Evolutionary conservation across 352 stramenopile genomes (phyloP).

Genomic region (Globisporangium irregulare): DNA sequence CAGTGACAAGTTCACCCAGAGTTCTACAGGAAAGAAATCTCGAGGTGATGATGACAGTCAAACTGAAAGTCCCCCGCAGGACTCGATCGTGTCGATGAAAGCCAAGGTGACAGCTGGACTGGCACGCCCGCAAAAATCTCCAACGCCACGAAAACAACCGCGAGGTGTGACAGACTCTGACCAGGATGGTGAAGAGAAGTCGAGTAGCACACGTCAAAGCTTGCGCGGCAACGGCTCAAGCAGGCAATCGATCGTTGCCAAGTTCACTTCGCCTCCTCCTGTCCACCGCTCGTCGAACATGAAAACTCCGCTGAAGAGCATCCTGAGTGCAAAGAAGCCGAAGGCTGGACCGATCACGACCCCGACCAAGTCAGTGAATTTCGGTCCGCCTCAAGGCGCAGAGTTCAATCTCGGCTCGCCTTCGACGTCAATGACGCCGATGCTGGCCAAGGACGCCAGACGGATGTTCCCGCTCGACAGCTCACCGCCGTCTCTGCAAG

Average conservation of each 20-base stretch:
- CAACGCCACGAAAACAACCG: slow-evolving; percentile 16
- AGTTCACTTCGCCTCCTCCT: slow-evolving; percentile 16
- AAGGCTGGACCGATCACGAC: slow-evolving; percentile 40
- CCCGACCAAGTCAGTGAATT: slow-evolving; percentile 82
- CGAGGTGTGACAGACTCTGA: not conserved
- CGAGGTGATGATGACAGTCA: slow-evolving; percentile 4
- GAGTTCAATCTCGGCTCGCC: slow-evolving; percentile 80
- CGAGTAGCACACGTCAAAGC: not conserved
- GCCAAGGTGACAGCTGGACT: slow-evolving; percentile 13
- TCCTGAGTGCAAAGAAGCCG: slow-evolving; percentile 70
- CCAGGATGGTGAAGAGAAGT: not conserved
- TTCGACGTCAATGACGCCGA: slow-evolving; percentile 85
- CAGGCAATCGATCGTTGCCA: slow-evolving; percentile 12
- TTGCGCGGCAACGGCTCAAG: not conserved
- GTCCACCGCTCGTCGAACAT: slow-evolving; percentile 13
- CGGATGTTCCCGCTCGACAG: slow-evolving; percentile 65
- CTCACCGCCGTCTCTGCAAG: slow-evolving; percentile 17
- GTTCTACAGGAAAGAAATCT: slow-evolving; percentile 11
- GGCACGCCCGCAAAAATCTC: slow-evolving; percentile 18
- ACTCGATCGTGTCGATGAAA: slow-evolving; percentile 12
- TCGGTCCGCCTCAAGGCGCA: slow-evolving; percentile 70
- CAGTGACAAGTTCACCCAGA: slow-evolving; percentile 1
- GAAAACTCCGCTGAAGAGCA: slow-evolving; percentile 67
- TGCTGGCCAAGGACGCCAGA: slow-evolving; percentile 54
- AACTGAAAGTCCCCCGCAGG: slow-evolving; percentile 15